Evolutionary conservation across 1,284 basidiomycete species (phyloP).

Genomic region (Kalmanozyma brasiliensis): DNA sequence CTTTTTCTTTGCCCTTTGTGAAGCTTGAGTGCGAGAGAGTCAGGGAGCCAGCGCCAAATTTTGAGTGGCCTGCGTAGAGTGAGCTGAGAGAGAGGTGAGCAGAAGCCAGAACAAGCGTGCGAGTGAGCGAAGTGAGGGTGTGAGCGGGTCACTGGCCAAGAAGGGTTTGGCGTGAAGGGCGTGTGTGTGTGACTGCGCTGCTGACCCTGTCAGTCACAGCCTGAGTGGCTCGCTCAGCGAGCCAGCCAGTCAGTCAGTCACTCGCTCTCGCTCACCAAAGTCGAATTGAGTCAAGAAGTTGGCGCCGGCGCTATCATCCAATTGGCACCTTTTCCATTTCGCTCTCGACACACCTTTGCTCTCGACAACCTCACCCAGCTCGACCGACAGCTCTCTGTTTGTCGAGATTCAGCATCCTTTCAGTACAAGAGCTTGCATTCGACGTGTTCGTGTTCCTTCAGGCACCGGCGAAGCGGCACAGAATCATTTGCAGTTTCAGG

Average conservation of each 20-base stretch:
- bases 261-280: neutral
- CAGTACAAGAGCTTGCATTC: conserved; percentile 6
- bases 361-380: neutral
- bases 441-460: conserved; percentile 12
- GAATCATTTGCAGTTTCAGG: conserved; percentile 2
- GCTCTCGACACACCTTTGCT: conserved; percentile 2
- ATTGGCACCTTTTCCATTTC: neutral
- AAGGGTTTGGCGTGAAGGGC: neutral
- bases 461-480: conserved; percentile 13
- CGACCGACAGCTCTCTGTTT: conserved; percentile 6
- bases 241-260: conserved; percentile 18
- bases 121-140: neutral
- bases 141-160: no score
- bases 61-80: neutral
- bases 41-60: conserved; percentile 1
- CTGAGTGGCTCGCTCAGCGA: conserved; percentile 4
- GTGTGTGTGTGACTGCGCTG: conserved; percentile 8
- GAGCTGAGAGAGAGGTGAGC: conserved; percentile 1
- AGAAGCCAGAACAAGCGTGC: conserved; percentile 1
- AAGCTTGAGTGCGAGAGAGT: neutral
- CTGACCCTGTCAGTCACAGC: conserved; percentile 17
- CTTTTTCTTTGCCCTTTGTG: neutral
- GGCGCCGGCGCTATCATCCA: conserved; percentile 21
- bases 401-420: conserved; percentile 9
- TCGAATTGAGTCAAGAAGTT: conserved; percentile 8